Percentiles rank a stretch among this genome's conserved stretches.
Conservation (phyloP, 306 rosid genomes). For the Pyrus betulifolia region DNA sequence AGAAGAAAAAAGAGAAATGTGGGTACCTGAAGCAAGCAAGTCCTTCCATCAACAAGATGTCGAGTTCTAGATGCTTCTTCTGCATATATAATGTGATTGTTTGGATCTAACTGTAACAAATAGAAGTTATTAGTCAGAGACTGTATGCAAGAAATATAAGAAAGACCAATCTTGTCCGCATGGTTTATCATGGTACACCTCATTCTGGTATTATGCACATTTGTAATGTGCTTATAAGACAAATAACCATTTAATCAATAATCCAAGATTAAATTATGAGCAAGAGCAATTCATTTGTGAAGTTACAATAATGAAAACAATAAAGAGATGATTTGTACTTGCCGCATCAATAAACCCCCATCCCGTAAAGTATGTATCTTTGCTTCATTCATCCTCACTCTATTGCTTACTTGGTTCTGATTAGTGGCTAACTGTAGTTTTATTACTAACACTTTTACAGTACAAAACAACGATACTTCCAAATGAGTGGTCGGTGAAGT, state of each 20-base stretch:
- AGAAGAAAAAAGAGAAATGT: slow-evolving; percentile 3
- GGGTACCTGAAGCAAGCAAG: slow-evolving; percentile 96
- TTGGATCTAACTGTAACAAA: slow-evolving; percentile 81
- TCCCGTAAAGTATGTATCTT: slow-evolving; percentile 94
- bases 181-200: too few species aligned
- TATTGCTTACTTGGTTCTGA: slow-evolving; percentile 32
- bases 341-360: slow-evolving; percentile 98
- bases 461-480: too few species aligned
- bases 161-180: too few species aligned
- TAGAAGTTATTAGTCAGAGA: slow-evolving; percentile 17
- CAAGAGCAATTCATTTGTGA: neutral
- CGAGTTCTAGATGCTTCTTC: slow-evolving; percentile 99
- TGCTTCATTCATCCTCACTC: slow-evolving; percentile 73
- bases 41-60: slow-evolving; percentile 96
- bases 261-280: neutral
- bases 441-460: too few species aligned
- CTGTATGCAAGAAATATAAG: too few species aligned
- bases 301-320: neutral
- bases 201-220: neutral
- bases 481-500: too few species aligned
- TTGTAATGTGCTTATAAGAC: neutral
- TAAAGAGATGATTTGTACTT: slow-evolving; percentile 36
- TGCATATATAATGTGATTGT: slow-evolving; percentile 90
- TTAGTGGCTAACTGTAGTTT: too few species aligned
- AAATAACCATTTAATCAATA: too few species aligned